Base-by-base conservation (phyloP, 306 rosid genomes). In the Acacia confusa region DNA sequence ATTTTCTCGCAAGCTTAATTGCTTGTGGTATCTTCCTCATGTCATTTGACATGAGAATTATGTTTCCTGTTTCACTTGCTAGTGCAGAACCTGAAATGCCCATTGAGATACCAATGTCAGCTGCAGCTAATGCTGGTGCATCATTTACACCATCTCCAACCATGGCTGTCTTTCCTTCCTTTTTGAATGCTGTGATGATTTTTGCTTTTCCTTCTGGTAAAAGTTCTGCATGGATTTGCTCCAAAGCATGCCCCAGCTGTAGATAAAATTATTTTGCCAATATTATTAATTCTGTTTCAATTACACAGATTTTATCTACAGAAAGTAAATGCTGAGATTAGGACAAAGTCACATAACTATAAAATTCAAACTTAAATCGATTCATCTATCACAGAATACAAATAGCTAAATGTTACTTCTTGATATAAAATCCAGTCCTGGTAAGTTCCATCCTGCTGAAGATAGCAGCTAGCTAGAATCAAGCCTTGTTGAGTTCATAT, bases 41-140 rank as follows among this genome's bases (percentile, higher is more conserved):
- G 84, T 95, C 99, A 79, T 93, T 95, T 17, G 99, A 93, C 89
- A 93, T 85, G 15, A 95, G 92, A 82, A 93, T 91, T 73, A 95
- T 87, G 34, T 93, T 75, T 13, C 98, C 97, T 0, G 99, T 93
- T 78, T 95, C 98, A 75, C 86, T 89, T 20, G 99, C 99, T n/a
- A 95, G 84, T 60, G 98, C 94, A 65, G 99, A 95, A 76, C 99
- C 99, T 2, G 98, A 92, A 82, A 95, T 92, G 4, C 99, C 99
- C 99, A 95, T 95, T 2, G 99, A 95, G 79, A 95, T 88, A 9
- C 99, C 99, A 0, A 95, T 92, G 72, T 95, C 97, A 9, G 99
- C 99, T 5, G 88, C 86, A 27, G 99, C 99, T 81, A 95, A 82
- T 12, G 99, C 98, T 0, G 99, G 98, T n/a, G 98, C 98, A 2